These are phyloP conservation scores for Apophysomyces ossiformis DNA, from an alignment of 371 early-diverging fungal species.

Conservation along the genomic window DNA sequence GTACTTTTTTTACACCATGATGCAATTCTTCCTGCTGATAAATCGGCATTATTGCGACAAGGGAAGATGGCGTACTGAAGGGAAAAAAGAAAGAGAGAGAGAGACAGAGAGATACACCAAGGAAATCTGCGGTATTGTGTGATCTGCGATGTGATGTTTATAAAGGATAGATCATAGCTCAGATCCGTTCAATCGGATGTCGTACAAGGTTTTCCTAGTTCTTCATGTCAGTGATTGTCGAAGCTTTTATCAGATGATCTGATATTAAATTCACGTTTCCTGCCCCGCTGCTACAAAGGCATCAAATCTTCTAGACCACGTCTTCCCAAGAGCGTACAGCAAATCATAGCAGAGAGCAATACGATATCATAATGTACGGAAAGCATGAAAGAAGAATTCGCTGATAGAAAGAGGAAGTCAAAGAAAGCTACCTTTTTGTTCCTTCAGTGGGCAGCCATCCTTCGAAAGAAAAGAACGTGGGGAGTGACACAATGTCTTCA, in stretches of 20 bases:
- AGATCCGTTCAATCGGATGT: background rate
- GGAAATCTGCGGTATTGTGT: background rate
- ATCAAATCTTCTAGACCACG: too few species aligned
- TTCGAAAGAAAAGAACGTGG: too few species aligned
- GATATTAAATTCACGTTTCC: background rate
- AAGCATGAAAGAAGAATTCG: too few species aligned
- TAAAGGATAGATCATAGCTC: background rate
- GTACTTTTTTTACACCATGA: constrained; percentile 28
- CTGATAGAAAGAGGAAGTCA: too few species aligned
- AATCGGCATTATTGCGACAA: background rate
- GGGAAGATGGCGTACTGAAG: background rate
- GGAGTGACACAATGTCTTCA: too few species aligned
- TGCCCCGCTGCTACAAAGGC: background rate
- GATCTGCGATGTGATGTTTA: background rate
- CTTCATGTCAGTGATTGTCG: background rate
- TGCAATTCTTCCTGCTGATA: background rate
- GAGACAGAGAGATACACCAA: background rate
- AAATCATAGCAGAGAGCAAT: too few species aligned
- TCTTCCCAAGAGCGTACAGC: too few species aligned
- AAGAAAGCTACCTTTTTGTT: too few species aligned
- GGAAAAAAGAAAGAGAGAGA: too few species aligned
- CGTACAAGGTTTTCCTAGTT: background rate
- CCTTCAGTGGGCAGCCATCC: too few species aligned
- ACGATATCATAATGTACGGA: too few species aligned
- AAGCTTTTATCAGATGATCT: constrained; percentile 5